Percentiles rank a stretch among this genome's conserved stretches.
Conservation (phyloP, 1,139 yeast species). For the Pichia inconspicua region DNA sequence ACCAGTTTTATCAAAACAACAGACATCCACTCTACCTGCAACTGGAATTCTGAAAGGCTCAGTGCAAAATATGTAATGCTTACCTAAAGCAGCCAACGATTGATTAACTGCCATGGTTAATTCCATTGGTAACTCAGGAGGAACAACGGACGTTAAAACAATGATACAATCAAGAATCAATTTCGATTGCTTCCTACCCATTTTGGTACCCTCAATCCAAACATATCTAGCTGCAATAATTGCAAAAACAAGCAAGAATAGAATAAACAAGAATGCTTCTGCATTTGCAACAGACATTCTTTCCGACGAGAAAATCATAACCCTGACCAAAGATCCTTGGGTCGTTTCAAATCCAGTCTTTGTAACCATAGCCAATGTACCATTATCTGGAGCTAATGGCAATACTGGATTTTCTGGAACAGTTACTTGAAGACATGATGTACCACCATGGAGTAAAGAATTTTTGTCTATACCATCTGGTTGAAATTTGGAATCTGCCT, state of each 20-base stretch:
- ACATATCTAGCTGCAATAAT: constrained; percentile 96
- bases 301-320: constrained; percentile 95
- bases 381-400: constrained; percentile 73
- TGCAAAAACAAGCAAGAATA: constrained; percentile 84
- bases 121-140: constrained; percentile 99
- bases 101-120: constrained; percentile 95
- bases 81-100: constrained; percentile 79
- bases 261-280: constrained; percentile 87
- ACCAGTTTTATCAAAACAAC: constrained; percentile 98
- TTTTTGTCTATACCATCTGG: constrained; percentile 84
- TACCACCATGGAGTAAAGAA: constrained; percentile 90
- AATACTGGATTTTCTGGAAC: constrained; percentile 41
- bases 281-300: constrained; percentile 94
- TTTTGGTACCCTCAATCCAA: constrained; percentile 94
- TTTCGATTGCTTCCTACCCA: constrained; percentile 93
- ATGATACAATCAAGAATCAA: constrained; percentile 90
- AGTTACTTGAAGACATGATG: constrained; percentile 89
- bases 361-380: constrained; percentile 84
- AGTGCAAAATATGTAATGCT: constrained; percentile 88
- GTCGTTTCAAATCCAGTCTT: constrained; percentile 97
- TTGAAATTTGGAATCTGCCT: constrained; percentile 57
- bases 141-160: constrained; percentile 94
- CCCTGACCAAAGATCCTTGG: constrained; percentile 95
- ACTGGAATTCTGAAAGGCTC: constrained; percentile 97
- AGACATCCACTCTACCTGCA: constrained; percentile 96